phyloP scores from a whole-genome alignment of 352 stramenopile species.

The Phytophthora citrophthora region DNA sequence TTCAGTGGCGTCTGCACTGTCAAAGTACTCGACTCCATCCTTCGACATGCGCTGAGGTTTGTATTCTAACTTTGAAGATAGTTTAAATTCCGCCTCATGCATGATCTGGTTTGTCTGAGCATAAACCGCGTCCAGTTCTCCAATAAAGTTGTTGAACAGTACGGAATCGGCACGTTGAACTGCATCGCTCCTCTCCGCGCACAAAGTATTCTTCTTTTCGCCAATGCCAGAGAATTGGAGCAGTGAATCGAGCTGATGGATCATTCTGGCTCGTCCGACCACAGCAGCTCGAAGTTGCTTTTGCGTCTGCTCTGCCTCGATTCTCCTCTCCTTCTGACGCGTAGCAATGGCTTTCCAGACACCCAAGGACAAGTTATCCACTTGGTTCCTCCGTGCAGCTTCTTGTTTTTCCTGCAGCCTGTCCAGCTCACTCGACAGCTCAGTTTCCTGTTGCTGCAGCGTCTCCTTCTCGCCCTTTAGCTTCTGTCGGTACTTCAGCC shows the following conservation, averaged over 20 bases:
- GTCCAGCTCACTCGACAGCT: slow-evolving; percentile 5
- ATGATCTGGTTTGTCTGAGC: slow-evolving; percentile 2
- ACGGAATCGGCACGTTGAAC: neutral
- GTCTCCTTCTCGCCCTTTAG: slow-evolving; percentile 21
- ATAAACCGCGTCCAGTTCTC: slow-evolving; percentile 3
- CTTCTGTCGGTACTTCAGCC: slow-evolving; percentile 19
- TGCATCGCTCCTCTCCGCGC: neutral
- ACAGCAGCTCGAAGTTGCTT: neutral
- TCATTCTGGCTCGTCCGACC: neutral
- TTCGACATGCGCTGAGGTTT: neutral
- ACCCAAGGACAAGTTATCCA: neutral
- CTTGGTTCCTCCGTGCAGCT: neutral
- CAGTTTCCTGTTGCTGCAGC: slow-evolving; percentile 2
- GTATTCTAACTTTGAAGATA: neutral
- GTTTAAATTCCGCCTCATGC: neutral
- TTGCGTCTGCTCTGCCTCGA: slow-evolving; percentile 4
- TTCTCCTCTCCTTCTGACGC: slow-evolving; percentile 2
- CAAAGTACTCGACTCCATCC: slow-evolving; percentile 10
- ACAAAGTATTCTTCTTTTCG: neutral
- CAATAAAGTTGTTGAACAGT: neutral
- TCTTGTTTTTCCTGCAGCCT: neutral
- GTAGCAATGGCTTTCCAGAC: slow-evolving; percentile 4
- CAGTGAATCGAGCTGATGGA: slow-evolving; percentile 1
- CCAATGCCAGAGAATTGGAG: neutral
- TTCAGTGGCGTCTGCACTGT: slow-evolving; percentile 3